Evolutionary conservation across 345 rosid species (phyloP), one percentile per base, ranked within the genome.

Genomic region (Kandelia obovata): DNA sequence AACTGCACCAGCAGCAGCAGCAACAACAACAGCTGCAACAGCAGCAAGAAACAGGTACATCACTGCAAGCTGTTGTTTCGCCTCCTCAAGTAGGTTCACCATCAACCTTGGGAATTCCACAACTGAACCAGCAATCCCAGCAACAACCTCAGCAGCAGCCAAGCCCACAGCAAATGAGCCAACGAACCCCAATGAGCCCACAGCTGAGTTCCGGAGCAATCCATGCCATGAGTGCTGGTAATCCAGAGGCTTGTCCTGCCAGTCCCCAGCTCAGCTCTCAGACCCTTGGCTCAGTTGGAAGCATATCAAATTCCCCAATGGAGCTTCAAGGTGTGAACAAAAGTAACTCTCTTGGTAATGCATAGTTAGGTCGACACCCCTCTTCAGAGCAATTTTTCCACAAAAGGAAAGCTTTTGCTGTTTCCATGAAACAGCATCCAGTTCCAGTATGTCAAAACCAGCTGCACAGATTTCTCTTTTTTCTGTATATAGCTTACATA

Each of bases 181-280:
- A 89, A 47, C 82, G 95, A 65, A 89, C 93, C 71, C 93, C 96
- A 0, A 81, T 87, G 92, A 93, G 98, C 79, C 98, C 97, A 8
- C 92, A 88, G 84, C 37, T 89, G 64, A 88, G 96, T 79, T 86
- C 97, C 0, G 94, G 98, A 66, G 86, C 89, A 15, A 83, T 90
- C 70, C 97, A 90, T 68, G 85, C 85, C 58, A 66, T 86, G 79
- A 87, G 89, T 79, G 83, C 89, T 26, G 88, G 92, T 75, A 92
- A 88, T 78, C 86, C 87, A 16, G 98, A 90, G 65, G 83, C 80
- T 31, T 84, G 96, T 78, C 98, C 99, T 20, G 88, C 95, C 16
- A 96, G 99, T 73, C 99, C 99, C 21, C 98, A 95, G 78, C 75
- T 89, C 75, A 95, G 98, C 74, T 90, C 96, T 67, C 96, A 92